Base-by-base conservation (phyloP, 164 flowering plant species). In the Sextonia rubra region DNA sequence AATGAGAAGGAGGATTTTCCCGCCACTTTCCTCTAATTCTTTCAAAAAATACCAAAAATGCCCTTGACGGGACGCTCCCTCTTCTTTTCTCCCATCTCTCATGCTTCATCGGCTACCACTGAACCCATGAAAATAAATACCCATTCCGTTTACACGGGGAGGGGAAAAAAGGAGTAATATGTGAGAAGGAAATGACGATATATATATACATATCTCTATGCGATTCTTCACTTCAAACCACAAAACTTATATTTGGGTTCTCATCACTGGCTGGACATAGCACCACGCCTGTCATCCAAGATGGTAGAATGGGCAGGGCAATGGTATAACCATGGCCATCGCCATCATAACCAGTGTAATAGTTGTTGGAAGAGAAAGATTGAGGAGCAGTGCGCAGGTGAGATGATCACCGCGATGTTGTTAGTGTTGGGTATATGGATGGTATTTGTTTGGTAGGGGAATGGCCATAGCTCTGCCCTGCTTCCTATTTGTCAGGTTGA, bases 401-500 rank as follows among this genome's bases (percentile, higher is more conserved):
- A 75, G 72, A 47, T 72, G 69, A 68, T 8, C n/a, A 58, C 25
- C 56, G 52, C 55, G 69, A 27, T 83, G 81, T 68, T 82, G 80
- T 11, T 80, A 68, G 17, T 78, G 74, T 5, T 80, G 70, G 23
- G 72, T 77, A 62, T 70, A 79, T 62, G 58, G 72, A 26, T 84
- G 76, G 76, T 76, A 80, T 27, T 86, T 0, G 87, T 83, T 72
- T 88, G 83, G 83, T 87, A 82, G 0, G 95, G 91, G 69, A 81
- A 83, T 7, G 88, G 87, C 98, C 96, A 92, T 2, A 91, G 76
- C 81, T 90, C 96, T 0, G 92, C 98, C 58, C 78, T 82, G 63
- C 85, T 82, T 69, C 94, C 94, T 0, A 89, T 91, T 76, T 81
- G 86, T 78, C 91, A 3, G 88, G 60, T 70, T 88, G 88, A 0